Evolutionary conservation across 495 filamentous ascomycete genomes (phyloP).

Genomic region (Hypomontagnella submonticulosa): DNA sequence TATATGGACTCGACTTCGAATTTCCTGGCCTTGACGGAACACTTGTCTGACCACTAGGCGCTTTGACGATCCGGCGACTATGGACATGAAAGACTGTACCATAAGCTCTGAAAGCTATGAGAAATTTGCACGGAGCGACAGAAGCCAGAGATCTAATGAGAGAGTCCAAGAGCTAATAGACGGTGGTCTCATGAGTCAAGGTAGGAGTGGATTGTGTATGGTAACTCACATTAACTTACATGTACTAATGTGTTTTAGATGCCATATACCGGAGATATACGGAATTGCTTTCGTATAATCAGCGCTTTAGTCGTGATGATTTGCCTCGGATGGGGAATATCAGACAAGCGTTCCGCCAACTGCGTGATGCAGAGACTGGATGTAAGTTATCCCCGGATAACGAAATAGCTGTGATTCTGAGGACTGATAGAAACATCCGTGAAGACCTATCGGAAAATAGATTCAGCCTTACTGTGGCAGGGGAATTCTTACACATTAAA

Average conservation of each 20-base stretch:
- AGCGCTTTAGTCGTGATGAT: background rate
- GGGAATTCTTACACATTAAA: background rate
- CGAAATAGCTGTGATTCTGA: background rate
- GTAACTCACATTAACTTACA: background rate
- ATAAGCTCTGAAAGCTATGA: conserved; percentile 25
- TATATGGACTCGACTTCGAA: no score
- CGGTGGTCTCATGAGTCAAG: conserved; percentile 20
- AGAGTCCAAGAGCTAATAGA: conserved; percentile 21
- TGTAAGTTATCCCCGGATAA: conserved; percentile 4
- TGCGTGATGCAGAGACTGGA: conserved; percentile 12
- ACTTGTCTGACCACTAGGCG: background rate
- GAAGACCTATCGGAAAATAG: conserved; percentile 14
- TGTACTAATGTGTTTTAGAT: conserved; percentile 5
- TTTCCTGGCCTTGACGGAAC: no score
- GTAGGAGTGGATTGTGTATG: background rate
- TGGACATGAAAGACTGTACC: conserved; percentile 3
- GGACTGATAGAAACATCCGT: background rate
- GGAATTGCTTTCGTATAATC: background rate
- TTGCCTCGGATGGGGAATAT: conserved; percentile 1
- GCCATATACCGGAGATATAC: conserved; percentile 24
- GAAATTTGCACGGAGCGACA: conserved; percentile 9
- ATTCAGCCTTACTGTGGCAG: conserved; percentile 6
- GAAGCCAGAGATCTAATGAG: background rate
- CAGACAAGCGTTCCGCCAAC: conserved; percentile 8
- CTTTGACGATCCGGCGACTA: background rate